Conservation (phyloP, 805 yeast species). For the Teunomyces kruisii region DNA sequence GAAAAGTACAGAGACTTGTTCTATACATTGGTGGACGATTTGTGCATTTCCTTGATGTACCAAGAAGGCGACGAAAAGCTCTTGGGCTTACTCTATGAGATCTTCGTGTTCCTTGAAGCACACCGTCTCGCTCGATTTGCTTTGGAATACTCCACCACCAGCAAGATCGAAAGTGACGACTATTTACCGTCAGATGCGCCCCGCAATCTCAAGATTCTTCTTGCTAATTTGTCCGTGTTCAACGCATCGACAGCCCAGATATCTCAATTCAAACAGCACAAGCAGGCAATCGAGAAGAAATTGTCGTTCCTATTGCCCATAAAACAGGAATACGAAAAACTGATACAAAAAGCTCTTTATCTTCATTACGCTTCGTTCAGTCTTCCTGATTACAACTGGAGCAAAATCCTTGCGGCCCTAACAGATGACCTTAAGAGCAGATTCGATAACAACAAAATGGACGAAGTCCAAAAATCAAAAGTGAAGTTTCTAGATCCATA, state of each 20-base stretch:
- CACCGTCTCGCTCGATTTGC: constrained; percentile 52
- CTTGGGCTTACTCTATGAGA: constrained; percentile 47
- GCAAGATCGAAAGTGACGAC: constrained; percentile 43
- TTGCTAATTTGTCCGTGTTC: constrained; percentile 16
- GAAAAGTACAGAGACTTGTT: constrained; percentile 28
- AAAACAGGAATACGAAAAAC: constrained; percentile 27
- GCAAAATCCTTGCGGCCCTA: constrained; percentile 27
- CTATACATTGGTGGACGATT: constrained; percentile 55
- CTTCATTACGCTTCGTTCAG: background rate
- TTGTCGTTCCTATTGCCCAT: constrained; percentile 33
- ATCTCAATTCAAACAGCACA: background rate
- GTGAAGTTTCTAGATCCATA: constrained; percentile 53
- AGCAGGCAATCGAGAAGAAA: constrained; percentile 8
- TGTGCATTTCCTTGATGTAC: constrained; percentile 62
- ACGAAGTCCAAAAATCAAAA: constrained; percentile 38
- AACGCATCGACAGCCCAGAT: background rate
- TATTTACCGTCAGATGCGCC: constrained; percentile 10
- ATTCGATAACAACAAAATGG: constrained; percentile 35
- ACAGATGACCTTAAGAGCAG: constrained; percentile 31
- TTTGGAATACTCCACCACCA: constrained; percentile 58
- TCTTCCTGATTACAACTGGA: constrained; percentile 20
- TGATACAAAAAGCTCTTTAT: constrained; percentile 13
- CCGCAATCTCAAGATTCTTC: constrained; percentile 7
- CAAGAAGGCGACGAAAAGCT: constrained; percentile 65
- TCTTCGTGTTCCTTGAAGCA: constrained; percentile 51